Percentiles rank a stretch among this genome's conserved stretches.
phyloP scores from a whole-genome alignment of 2,329 filamentous ascomycete genomes.

The Microsporum ferrugineum region DNA sequence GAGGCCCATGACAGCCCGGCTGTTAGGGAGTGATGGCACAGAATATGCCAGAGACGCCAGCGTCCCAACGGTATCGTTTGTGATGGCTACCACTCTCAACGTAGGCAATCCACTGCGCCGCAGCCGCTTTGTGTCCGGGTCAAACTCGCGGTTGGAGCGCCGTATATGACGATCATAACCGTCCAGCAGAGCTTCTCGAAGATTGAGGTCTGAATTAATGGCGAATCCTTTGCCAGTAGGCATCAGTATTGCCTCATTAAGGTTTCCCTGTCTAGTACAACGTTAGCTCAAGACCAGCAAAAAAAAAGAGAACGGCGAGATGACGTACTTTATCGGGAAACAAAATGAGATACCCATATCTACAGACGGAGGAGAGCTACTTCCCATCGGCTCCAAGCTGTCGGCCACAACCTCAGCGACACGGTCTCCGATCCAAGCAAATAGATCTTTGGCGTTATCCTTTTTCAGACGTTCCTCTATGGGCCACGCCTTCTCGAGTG shows the following conservation, averaged over 20 bases:
- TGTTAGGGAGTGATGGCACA: slow-evolving; percentile 43
- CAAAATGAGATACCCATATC: slow-evolving; percentile 34
- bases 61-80: slow-evolving; percentile 67
- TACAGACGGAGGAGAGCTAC: slow-evolving; percentile 23
- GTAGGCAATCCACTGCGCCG: slow-evolving; percentile 40
- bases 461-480: slow-evolving; percentile 62
- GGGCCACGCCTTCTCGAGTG: slow-evolving; percentile 60
- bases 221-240: slow-evolving; percentile 45
- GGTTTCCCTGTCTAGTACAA: slow-evolving; percentile 31
- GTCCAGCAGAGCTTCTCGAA: slow-evolving; percentile 25
- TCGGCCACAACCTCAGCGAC: slow-evolving; percentile 58
- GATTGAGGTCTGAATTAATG: slow-evolving; percentile 26
- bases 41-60: slow-evolving; percentile 65
- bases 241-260: slow-evolving; percentile 42
- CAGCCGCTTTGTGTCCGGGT: slow-evolving; percentile 21
- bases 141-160: slow-evolving; percentile 20
- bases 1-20: slow-evolving; percentile 59
- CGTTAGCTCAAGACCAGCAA: background rate
- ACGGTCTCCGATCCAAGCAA: slow-evolving; percentile 62
- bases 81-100: slow-evolving; percentile 58
- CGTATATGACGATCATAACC: slow-evolving; percentile 35
- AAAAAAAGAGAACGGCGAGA: background rate
- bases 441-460: slow-evolving; percentile 57
- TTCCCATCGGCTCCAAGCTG: slow-evolving; percentile 15
- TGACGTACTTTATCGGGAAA: slow-evolving; percentile 31